Evolutionary conservation across 2,329 filamentous ascomycete species (phyloP).

Genomic region (Bipolaris cookei): DNA sequence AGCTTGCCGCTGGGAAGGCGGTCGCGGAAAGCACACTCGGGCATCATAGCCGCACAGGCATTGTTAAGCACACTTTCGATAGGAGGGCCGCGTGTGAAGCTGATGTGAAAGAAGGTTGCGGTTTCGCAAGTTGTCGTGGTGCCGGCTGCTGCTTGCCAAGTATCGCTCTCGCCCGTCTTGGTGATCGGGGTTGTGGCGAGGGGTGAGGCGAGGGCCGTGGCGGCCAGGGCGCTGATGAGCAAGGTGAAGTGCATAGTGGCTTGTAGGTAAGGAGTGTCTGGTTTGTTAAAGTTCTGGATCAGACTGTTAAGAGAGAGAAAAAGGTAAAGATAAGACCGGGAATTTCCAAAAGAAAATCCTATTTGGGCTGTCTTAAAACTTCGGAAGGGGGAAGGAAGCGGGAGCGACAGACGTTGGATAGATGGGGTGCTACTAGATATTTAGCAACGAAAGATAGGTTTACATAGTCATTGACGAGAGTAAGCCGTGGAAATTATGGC

Average conservation of each 20-base stretch:
- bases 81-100: constrained; percentile 29
- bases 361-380: not conserved
- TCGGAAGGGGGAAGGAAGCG: not conserved
- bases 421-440: not conserved
- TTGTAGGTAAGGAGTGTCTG: not conserved
- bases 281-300: not conserved
- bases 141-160: constrained; percentile 27
- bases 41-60: constrained; percentile 40
- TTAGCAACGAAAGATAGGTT: not conserved
- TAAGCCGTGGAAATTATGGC: constrained; percentile 2
- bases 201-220: constrained; percentile 23
- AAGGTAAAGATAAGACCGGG: not conserved
- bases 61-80: constrained; percentile 29
- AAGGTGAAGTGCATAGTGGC: constrained; percentile 24
- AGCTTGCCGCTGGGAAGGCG: constrained; percentile 18
- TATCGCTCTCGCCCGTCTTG: constrained; percentile 1
- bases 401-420: not conserved
- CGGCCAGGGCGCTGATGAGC: constrained; percentile 22
- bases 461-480: constrained; percentile 7
- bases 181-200: constrained; percentile 9
- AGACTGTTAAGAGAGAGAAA: not conserved
- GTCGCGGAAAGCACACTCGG: constrained; percentile 32
- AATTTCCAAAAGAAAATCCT: not conserved
- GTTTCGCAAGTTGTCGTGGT: constrained; percentile 27
- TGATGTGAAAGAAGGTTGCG: constrained; percentile 28